Evolutionary conservation across 1,284 basidiomycete genomes (phyloP).

Genomic region (Thelephora terrestris): DNA sequence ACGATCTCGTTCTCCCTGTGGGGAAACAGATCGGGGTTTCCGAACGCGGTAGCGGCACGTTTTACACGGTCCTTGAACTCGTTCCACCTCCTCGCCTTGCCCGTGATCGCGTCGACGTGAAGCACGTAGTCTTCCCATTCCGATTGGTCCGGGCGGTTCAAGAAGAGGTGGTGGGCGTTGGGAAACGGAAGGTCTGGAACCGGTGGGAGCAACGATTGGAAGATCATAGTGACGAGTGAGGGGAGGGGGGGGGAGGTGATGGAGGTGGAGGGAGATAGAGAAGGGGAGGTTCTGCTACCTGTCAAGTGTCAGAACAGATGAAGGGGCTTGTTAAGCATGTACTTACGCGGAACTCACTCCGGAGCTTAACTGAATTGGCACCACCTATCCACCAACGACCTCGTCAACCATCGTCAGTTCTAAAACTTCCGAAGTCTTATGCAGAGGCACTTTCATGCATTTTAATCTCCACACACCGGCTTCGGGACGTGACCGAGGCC

Average conservation of each 20-base stretch:
- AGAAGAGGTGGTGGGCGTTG: conserved; percentile 46
- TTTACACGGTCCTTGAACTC: conserved; percentile 42
- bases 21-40: conserved; percentile 20
- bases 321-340: too few species aligned
- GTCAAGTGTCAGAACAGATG: too few species aligned
- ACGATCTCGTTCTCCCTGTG: conserved; percentile 42
- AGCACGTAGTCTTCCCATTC: conserved; percentile 40
- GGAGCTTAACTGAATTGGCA: too few species aligned
- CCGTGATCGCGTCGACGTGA: conserved; percentile 48
- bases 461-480: too few species aligned
- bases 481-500: too few species aligned
- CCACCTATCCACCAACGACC: too few species aligned
- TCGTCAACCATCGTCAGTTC: too few species aligned
- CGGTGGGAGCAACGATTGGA: conserved; percentile 30
- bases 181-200: conserved; percentile 29
- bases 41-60: conserved; percentile 48
- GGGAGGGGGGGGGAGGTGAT: neutral
- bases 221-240: conserved; percentile 20
- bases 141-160: conserved; percentile 41
- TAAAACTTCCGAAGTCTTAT: too few species aligned
- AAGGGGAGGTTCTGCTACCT: too few species aligned
- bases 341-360: too few species aligned
- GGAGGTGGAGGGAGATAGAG: neutral
- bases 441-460: too few species aligned
- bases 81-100: conserved; percentile 32